A percentile compares a stretch with the other conserved stretches of the same genome.
Conservation (phyloP, 495 filamentous ascomycete genomes). For the Penicillium samsonianum region DNA sequence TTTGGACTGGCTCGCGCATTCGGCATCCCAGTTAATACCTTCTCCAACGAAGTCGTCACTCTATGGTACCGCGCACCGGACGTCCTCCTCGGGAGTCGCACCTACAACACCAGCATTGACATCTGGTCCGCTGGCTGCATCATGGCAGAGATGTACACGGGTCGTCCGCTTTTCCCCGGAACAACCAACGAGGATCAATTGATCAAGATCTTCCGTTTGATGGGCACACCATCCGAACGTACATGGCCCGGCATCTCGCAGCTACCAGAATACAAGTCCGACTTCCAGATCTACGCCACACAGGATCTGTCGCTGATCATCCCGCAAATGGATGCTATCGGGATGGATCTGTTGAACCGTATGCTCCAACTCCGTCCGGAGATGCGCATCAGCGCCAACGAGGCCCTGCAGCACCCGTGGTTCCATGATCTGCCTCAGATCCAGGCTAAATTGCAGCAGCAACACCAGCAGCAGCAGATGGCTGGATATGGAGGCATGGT, state of each 20-base stretch:
- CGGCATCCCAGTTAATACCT: conserved; percentile 96
- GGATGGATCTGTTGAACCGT: conserved; percentile 78
- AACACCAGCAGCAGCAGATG: conserved; percentile 47
- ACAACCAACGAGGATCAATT: conserved; percentile 97
- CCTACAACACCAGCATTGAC: conserved; percentile 97
- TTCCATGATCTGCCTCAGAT: conserved; percentile 67
- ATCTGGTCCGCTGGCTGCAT: conserved; percentile 98
- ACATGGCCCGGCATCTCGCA: conserved; percentile 89
- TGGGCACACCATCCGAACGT: conserved; percentile 91
- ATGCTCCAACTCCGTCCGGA: conserved; percentile 96
- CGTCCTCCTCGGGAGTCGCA: conserved; percentile 84
- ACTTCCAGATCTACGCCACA: conserved; percentile 92
- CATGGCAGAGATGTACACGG: conserved; percentile 98
- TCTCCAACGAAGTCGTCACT: conserved; percentile 96
- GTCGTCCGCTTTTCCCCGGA: conserved; percentile 87
- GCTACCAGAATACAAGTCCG: conserved; percentile 92
- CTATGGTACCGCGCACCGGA: conserved; percentile 96
- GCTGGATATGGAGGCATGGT: conserved; percentile 47
- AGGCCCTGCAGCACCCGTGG: conserved; percentile 88
- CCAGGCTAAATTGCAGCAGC: conserved; percentile 53
- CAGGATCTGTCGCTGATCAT: conserved; percentile 83
- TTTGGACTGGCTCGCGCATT: conserved; percentile 93
- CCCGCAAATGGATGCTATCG: conserved; percentile 83
- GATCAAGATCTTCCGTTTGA: conserved; percentile 92
- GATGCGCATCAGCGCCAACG: conserved; percentile 80